Conservation (phyloP, 192 early-diverging fungal species). For the Gigaspora rosea region DNA sequence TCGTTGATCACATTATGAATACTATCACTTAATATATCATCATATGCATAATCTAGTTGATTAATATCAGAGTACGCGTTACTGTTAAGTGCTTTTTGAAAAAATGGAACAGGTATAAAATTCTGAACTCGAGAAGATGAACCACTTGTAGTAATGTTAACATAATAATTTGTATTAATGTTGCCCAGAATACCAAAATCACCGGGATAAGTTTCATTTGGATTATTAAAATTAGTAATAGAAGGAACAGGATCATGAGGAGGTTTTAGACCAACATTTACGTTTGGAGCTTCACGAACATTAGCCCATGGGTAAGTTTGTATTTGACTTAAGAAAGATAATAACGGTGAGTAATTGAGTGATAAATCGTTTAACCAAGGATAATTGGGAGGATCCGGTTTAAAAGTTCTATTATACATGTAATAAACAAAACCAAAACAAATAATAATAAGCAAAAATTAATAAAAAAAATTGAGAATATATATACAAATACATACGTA, state of each 20-base stretch:
- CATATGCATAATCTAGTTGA: slow-evolving; percentile 35
- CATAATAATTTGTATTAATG: slow-evolving; percentile 45
- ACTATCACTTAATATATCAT: slow-evolving; percentile 45
- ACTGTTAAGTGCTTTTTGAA: slow-evolving; percentile 25
- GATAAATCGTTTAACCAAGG: background rate
- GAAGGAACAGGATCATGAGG: slow-evolving; percentile 42
- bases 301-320: background rate
- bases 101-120: slow-evolving; percentile 52
- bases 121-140: slow-evolving; percentile 26
- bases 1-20: slow-evolving; percentile 42
- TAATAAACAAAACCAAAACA: too few species aligned
- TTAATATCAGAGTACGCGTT: too few species aligned
- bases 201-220: background rate
- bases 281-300: background rate
- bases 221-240: slow-evolving; percentile 17
- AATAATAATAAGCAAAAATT: too few species aligned
- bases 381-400: too few species aligned
- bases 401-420: too few species aligned
- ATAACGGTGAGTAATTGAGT: background rate
- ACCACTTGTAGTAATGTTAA: slow-evolving; percentile 33
- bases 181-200: slow-evolving; percentile 39
- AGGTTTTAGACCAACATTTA: background rate
- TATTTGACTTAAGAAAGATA: background rate
- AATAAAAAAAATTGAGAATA: background rate
- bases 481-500: slow-evolving; percentile 27